A percentile compares a stretch with the other conserved stretches of the same genome.
Conservation (phyloP, 306 rosid species). For the Gynostemma pentaphyllum region DNA sequence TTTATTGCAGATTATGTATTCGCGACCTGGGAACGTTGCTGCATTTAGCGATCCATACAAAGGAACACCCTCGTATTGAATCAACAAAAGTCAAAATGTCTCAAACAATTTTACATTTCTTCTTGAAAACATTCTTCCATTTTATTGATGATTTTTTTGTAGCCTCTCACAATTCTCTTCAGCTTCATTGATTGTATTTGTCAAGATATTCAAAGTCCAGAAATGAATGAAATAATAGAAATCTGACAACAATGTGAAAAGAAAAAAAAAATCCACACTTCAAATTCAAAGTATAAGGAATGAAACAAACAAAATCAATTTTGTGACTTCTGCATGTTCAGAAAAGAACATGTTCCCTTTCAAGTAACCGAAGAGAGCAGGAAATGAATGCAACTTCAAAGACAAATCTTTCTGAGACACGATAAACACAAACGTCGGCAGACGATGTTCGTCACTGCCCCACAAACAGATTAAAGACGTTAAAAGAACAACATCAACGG, state of each 20-base stretch:
- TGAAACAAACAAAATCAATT: neutral
- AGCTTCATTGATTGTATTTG: neutral
- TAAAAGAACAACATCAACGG: neutral
- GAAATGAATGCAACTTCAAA: too few species aligned
- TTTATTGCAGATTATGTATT: constrained; percentile 55
- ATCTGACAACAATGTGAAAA: neutral
- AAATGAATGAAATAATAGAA: neutral
- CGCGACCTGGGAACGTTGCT: constrained; percentile 68
- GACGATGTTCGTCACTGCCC: neutral
- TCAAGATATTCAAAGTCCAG: neutral
- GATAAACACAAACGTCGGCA: too few species aligned
- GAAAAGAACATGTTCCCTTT: neutral
- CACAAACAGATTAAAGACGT: neutral
- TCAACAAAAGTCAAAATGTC: too few species aligned
- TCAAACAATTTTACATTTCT: too few species aligned
- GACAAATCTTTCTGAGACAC: too few species aligned
- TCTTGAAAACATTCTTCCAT: neutral
- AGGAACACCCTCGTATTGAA: constrained; percentile 28
- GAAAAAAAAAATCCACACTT: neutral
- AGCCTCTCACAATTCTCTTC: neutral
- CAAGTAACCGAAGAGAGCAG: too few species aligned
- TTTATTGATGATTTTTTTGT: neutral
- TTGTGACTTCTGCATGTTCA: neutral
- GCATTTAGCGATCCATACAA: constrained; percentile 42
- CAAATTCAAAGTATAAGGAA: neutral